A percentile compares a stretch with the other conserved stretches of the same genome.
These are phyloP conservation scores for Platanus orientalis DNA, from an alignment of 164 flowering plant species.

Conservation along the genomic window DNA sequence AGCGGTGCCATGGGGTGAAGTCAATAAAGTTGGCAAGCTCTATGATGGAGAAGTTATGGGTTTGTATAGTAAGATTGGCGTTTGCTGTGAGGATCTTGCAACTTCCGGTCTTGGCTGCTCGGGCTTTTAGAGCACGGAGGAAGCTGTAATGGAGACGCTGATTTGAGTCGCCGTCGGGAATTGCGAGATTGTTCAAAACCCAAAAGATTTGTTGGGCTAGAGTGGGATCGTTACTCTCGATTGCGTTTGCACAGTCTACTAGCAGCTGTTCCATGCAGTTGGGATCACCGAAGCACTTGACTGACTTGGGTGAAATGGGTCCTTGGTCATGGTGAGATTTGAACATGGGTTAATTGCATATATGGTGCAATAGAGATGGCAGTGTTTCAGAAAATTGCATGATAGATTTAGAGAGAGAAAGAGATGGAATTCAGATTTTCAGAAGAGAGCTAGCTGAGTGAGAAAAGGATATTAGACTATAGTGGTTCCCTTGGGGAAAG, in stretches of 20 bases:
- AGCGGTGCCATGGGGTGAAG: constrained; percentile 91
- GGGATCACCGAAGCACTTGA: constrained; percentile 70
- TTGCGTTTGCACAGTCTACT: constrained; percentile 88
- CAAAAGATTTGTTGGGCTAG: constrained; percentile 88
- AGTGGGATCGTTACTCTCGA: constrained; percentile 83
- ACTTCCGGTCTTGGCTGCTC: constrained; percentile 61
- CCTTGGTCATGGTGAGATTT: constrained; percentile 36
- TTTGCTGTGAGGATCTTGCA: constrained; percentile 55
- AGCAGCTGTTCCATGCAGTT: constrained; percentile 95
- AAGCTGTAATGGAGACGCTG: constrained; percentile 81
- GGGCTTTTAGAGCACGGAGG: constrained; percentile 78
- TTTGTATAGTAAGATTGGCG: constrained; percentile 20
- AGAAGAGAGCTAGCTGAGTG: too few species aligned
- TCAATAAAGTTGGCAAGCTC: constrained; percentile 83
- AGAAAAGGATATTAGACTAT: too few species aligned
- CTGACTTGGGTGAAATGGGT: constrained; percentile 26
- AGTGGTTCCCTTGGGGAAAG: too few species aligned
- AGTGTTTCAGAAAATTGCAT: constrained; percentile 75
- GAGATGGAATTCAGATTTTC: too few species aligned
- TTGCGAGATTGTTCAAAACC: constrained; percentile 92
- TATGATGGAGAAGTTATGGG: constrained; percentile 60
- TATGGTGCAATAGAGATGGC: constrained; percentile 33
- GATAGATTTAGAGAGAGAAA: constrained; percentile 24
- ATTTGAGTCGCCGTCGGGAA: constrained; percentile 84
- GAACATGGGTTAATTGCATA: constrained; percentile 21